Percentiles rank a stretch among this genome's conserved stretches.
Conservation (phyloP, 495 filamentous ascomycete genomes). For the Tuber melanosporum region DNA sequence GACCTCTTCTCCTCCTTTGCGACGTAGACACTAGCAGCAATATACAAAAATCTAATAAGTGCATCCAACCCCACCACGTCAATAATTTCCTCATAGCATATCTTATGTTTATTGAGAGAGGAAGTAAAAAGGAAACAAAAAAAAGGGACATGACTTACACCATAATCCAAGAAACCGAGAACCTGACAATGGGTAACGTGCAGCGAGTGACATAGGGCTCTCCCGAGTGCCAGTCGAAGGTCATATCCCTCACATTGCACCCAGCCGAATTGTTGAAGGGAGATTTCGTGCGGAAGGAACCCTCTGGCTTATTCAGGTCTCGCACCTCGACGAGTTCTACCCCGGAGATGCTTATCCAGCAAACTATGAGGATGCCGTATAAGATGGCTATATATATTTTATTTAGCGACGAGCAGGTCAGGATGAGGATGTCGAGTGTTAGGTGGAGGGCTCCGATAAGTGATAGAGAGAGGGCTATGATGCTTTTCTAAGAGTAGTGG, state of each 20-base stretch:
- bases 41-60: background rate
- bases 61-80: background rate
- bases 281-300: background rate
- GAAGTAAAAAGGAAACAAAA: background rate
- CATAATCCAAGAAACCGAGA: background rate
- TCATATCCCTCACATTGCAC: background rate
- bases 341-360: background rate
- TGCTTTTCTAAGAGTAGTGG: background rate
- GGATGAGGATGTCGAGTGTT: background rate
- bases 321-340: background rate
- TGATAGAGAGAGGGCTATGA: background rate
- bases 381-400: background rate
- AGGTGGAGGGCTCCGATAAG: background rate
- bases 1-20: background rate
- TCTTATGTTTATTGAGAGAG: background rate
- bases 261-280: background rate
- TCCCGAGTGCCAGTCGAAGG: background rate
- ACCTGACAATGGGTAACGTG: background rate
- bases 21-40: background rate
- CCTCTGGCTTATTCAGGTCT: background rate
- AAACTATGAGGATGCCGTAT: background rate
- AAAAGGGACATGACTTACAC: background rate
- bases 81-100: background rate
- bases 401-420: background rate
- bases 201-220: background rate